phyloP scores from a whole-genome alignment of 2,329 filamentous ascomycete genomes.

The Cadophora luteo-olivacea region DNA sequence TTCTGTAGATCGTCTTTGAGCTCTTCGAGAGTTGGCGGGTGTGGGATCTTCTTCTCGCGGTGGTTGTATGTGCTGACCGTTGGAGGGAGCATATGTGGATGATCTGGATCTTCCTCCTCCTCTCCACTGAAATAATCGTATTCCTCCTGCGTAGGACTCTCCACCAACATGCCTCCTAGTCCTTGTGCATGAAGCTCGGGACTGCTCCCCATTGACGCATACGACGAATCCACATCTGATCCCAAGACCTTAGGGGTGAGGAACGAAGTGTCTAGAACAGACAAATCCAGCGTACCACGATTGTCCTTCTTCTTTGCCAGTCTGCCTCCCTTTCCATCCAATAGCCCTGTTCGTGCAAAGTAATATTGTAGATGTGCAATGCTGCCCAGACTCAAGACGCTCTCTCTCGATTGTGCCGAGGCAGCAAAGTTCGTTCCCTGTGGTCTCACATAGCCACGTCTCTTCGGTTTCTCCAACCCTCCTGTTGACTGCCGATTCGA shows the following conservation, averaged over 20 bases:
- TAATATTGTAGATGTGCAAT: conserved; percentile 99
- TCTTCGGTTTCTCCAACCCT: conserved; percentile 46
- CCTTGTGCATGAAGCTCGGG: conserved; percentile 55
- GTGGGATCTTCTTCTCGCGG: conserved; percentile 80
- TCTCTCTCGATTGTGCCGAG: conserved; percentile 88
- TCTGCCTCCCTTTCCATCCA: conserved; percentile 92
- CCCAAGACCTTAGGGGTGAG: conserved; percentile 51
- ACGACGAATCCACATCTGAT: conserved; percentile 64
- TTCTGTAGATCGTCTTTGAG: conserved; percentile 74
- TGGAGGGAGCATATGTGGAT: conserved; percentile 87
- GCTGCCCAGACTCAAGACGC: conserved; percentile 93
- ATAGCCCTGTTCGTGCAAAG: conserved; percentile 89
- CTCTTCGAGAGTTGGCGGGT: conserved; percentile 81
- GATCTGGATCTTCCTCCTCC: conserved; percentile 66
- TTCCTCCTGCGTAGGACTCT: conserved; percentile 49
- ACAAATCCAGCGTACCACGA: conserved; percentile 60
- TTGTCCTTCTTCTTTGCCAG: conserved; percentile 71
- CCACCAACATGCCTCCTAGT: conserved; percentile 44
- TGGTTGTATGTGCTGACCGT: conserved; percentile 96
- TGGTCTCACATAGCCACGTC: conserved; percentile 45
- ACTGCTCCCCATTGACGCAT: conserved; percentile 65
- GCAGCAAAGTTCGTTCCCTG: conserved; percentile 73
- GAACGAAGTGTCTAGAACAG: conserved; percentile 55
- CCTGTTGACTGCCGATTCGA: conserved; percentile 54
- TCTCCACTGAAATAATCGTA: conserved; percentile 56